Base-by-base conservation (phyloP, 805 yeast genomes). In the Soucietia sequanensis region DNA sequence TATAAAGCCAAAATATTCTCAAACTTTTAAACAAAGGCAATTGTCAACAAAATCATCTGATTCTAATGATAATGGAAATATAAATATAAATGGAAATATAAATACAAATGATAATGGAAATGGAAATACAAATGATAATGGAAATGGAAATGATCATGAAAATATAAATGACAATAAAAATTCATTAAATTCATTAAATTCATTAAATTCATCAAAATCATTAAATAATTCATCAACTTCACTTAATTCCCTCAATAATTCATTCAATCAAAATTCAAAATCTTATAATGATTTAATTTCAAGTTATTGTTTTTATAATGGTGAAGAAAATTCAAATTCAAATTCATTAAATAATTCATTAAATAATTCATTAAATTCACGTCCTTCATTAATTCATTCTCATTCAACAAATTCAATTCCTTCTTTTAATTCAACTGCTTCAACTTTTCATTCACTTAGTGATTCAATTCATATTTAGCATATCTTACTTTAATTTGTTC, bases 301-400 rank as follows among this genome's bases (percentile, higher is more conserved):
- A 34, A 58, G 53, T 21, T 64, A 60, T 36, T 64, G 70, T 42
- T 64, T 64, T 46, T 58, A 54, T 33, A 60, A 60, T 25, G 57
- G 62, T 15, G 35, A 28, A n/a, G n/a, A n/a, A n/a, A n/a, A n/a
- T n/a, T n/a, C n/a, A n/a, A n/a, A n/a, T n/a, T n/a, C n/a, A n/a
- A n/a, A n/a, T n/a, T n/a, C n/a, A n/a, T n/a, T n/a, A n/a, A n/a
- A n/a, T n/a, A n/a, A n/a, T n/a, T n/a, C n/a, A n/a, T n/a, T n/a
- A n/a, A 32, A 39, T 15, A 27, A 9, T 31, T 31, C 38, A 28
- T 24, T 20, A 37, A 38, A 26, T 34, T 37, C 12, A 38, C 37
- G 33, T 36, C 38, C 38, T n/a, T 30, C 30, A n/a, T 11, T 14
- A 21, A 7, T 4, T 19, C 23, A 22, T 23, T 11, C 10, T 17